Evolutionary conservation across 192 early-diverging fungal species (phyloP).

Genomic region (Rhizoclosmatium globosum): DNA sequence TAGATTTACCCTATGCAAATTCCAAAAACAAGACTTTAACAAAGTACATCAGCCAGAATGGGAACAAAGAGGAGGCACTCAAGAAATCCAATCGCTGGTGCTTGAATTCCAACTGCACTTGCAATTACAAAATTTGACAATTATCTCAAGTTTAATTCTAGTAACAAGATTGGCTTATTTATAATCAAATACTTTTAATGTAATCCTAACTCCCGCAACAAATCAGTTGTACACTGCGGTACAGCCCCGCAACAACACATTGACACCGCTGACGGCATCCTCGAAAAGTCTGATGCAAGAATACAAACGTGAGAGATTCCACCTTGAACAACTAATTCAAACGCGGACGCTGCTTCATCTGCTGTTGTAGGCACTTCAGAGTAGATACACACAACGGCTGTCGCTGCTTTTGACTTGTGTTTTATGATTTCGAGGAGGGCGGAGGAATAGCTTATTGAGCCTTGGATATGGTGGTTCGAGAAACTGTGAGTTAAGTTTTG

Average conservation of each 20-base stretch:
- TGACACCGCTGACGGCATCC: not conserved
- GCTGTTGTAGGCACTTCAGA: not conserved
- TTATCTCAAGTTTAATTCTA: too few relatives aligned
- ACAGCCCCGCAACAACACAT: slow-evolving; percentile 15
- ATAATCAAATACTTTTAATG: too few relatives aligned
- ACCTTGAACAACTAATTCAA: not conserved
- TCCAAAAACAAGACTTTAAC: too few relatives aligned
- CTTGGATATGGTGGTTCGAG: not conserved
- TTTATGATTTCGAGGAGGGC: not conserved
- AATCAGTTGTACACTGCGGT: not conserved
- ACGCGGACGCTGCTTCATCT: not conserved
- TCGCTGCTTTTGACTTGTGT: not conserved
- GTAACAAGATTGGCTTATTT: too few relatives aligned
- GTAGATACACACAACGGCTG: not conserved
- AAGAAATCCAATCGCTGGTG: too few relatives aligned
- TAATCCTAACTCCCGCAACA: too few relatives aligned
- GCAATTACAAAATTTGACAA: too few relatives aligned
- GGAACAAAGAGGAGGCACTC: too few relatives aligned
- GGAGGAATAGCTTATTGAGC: not conserved
- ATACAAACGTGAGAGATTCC: not conserved
- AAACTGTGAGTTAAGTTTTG: not conserved
- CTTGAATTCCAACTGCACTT: too few relatives aligned
- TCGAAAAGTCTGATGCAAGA: not conserved
- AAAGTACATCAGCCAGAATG: too few relatives aligned
- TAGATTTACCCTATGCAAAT: too few relatives aligned